These are phyloP conservation scores for Fusarium praegraminearum DNA, from an alignment of 2,329 filamentous ascomycete species.

Conservation along the genomic window DNA sequence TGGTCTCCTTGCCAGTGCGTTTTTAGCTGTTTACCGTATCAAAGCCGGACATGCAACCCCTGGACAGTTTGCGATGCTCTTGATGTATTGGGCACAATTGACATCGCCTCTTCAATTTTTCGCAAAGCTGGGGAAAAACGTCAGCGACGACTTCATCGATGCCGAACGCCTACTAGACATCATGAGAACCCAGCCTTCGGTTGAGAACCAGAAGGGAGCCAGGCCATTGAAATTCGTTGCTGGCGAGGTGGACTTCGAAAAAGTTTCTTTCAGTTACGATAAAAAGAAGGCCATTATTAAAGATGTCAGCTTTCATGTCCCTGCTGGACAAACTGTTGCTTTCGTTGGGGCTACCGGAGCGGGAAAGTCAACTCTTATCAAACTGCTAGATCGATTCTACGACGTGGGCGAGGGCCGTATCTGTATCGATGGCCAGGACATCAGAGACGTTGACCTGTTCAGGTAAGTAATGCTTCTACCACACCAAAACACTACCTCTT, in stretches of 20 bases:
- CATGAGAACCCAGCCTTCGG: constrained; percentile 68
- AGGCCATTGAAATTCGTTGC: constrained; percentile 63
- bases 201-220: constrained; percentile 65
- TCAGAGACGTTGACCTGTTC: constrained; percentile 65
- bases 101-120: constrained; percentile 79
- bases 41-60: constrained; percentile 69
- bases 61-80: constrained; percentile 76
- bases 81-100: constrained; percentile 81
- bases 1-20: constrained; percentile 74
- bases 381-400: constrained; percentile 70
- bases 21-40: constrained; percentile 74
- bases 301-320: constrained; percentile 62
- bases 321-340: constrained; percentile 66
- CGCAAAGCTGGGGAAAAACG: constrained; percentile 65
- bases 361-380: constrained; percentile 69
- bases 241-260: constrained; percentile 66
- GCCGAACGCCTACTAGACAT: constrained; percentile 69
- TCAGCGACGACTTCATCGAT: constrained; percentile 68
- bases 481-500: not conserved
- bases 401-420: constrained; percentile 66
- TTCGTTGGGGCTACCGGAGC: constrained; percentile 72
- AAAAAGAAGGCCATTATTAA: constrained; percentile 69
- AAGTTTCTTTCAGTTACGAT: constrained; percentile 70
- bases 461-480: constrained; percentile 51
- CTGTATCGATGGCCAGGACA: constrained; percentile 67